Evolutionary conservation across 2,329 filamentous ascomycete species (phyloP).

Genomic region (Bipolaris gigantea): DNA sequence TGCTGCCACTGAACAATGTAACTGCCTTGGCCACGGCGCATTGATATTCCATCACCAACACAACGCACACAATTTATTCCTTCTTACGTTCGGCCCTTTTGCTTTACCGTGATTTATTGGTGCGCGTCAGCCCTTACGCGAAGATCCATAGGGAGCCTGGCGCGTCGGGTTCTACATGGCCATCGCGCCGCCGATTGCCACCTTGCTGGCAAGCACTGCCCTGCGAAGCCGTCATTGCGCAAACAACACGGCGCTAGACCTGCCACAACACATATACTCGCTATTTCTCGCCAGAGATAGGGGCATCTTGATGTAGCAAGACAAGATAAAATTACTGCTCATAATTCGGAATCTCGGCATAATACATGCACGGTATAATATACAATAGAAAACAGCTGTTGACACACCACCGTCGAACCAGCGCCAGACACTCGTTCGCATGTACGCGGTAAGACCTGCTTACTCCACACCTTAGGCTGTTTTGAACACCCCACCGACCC

Average conservation of each 20-base stretch:
- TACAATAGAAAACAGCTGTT: neutral
- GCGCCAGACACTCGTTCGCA: neutral
- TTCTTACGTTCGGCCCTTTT: neutral
- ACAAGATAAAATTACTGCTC: too few species aligned
- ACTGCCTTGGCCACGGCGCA: neutral
- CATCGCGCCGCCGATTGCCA: constrained; percentile 9
- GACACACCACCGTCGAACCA: neutral
- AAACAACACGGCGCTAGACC: constrained; percentile 1
- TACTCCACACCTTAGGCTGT: neutral
- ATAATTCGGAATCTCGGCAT: neutral
- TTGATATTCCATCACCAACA: neutral
- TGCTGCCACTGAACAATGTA: neutral
- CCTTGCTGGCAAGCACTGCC: constrained; percentile 3
- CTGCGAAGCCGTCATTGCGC: constrained; percentile 4
- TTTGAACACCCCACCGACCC: constrained; percentile 32
- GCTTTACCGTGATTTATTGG: neutral
- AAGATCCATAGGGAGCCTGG: neutral
- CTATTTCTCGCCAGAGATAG: neutral
- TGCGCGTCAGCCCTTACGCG: neutral
- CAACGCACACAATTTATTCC: neutral
- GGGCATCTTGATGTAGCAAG: neutral
- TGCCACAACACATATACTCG: neutral
- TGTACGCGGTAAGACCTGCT: neutral
- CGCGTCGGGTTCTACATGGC: neutral
- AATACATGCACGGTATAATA: neutral